Percentiles rank a stretch among this genome's conserved stretches.
Evolutionary conservation across 352 stramenopile genomes (phyloP).

Genomic region (Pythium sukuiense): DNA sequence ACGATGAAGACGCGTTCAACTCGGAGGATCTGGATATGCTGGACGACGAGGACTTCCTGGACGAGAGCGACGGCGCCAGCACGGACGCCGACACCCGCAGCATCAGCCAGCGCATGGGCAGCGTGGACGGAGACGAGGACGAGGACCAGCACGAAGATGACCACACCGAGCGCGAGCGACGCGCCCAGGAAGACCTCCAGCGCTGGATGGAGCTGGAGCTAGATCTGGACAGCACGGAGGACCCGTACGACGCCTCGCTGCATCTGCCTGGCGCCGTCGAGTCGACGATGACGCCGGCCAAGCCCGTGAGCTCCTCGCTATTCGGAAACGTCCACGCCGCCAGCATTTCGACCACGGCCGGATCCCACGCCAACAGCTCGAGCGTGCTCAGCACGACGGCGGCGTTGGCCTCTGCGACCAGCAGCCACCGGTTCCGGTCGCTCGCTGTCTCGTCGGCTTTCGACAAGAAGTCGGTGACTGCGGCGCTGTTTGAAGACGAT

Average conservation of each 20-base stretch:
- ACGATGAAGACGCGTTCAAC: conserved; percentile 11
- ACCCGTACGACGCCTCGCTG: conserved; percentile 29
- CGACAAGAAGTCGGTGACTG: conserved; percentile 51
- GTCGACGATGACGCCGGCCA: conserved; percentile 5
- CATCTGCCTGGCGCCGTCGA: conserved; percentile 18
- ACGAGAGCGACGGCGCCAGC: conserved; percentile 21
- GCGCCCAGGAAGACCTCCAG: conserved; percentile 26
- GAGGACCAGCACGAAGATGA: conserved; percentile 17
- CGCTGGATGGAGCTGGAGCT: conserved; percentile 33
- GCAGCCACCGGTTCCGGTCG: conserved; percentile 20
- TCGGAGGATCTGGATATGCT: conserved; percentile 26
- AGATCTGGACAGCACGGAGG: conserved; percentile 23
- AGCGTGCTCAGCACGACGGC: conserved; percentile 24
- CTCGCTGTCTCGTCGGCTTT: conserved; percentile 23
- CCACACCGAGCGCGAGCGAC: conserved; percentile 8
- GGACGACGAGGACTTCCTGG: conserved; percentile 16
- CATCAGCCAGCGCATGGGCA: conserved; percentile 21
- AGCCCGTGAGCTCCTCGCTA: conserved; percentile 1
- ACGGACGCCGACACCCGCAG: conserved; percentile 17
- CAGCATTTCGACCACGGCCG: conserved; percentile 5
- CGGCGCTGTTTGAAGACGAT: conserved; percentile 52
- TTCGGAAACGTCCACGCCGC: conserved; percentile 6
- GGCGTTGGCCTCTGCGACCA: background rate
- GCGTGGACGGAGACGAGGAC: conserved; percentile 9
- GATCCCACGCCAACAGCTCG: conserved; percentile 30